Evolutionary conservation across 345 rosid genomes (phyloP).

Genomic region (Arabidopsis suecica): DNA sequence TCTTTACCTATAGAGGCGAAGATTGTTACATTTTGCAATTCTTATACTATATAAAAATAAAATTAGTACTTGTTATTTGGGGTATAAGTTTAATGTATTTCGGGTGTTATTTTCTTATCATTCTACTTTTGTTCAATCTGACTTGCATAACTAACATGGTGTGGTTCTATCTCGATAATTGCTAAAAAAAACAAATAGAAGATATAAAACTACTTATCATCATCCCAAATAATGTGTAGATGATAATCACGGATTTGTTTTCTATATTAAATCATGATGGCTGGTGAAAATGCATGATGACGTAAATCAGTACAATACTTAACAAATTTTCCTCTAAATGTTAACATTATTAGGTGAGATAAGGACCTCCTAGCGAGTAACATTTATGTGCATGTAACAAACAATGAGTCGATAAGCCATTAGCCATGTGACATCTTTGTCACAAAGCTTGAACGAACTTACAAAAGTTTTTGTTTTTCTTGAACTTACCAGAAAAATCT

Average conservation of each 20-base stretch:
- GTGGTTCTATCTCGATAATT: not conserved
- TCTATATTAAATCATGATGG: not conserved
- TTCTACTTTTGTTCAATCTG: not conserved
- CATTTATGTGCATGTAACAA: not conserved
- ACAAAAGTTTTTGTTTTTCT: not conserved
- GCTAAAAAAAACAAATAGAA: not conserved
- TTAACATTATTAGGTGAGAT: not conserved
- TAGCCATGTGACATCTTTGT: not conserved
- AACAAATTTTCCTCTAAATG: not conserved
- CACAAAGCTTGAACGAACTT: not conserved
- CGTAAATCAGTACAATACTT: not conserved
- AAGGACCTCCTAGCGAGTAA: not conserved
- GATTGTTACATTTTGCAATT: not conserved
- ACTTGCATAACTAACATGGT: not conserved
- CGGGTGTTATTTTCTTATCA: not conserved
- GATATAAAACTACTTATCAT: not conserved
- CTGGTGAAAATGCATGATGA: not conserved
- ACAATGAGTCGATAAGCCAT: not conserved
- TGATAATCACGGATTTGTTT: not conserved
- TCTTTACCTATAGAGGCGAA: constrained; percentile 14
- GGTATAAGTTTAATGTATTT: not conserved
- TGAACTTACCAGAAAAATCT: not conserved
- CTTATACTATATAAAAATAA: not conserved
- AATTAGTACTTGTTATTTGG: not conserved
- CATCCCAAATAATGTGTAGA: not conserved